Percentiles rank a stretch among this genome's conserved stretches.
phyloP scores from a whole-genome alignment of 108 stramenopile genomes.

The Cyclotella distinguenda region DNA sequence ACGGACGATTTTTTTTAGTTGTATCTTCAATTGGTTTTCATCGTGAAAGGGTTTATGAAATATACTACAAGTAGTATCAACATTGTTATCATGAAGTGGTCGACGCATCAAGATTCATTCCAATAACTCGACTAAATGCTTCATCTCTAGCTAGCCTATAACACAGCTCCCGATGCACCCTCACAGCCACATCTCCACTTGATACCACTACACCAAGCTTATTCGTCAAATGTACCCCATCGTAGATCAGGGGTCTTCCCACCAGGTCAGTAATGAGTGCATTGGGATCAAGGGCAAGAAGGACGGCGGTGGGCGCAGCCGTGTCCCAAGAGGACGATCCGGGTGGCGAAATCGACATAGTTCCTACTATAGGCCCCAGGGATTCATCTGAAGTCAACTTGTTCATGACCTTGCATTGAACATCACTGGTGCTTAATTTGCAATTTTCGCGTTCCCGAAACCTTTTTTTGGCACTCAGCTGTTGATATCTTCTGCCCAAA shows the following conservation, averaged over 20 bases:
- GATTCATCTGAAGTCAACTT: background rate
- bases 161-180: conserved; percentile 30
- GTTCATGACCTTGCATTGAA: background rate
- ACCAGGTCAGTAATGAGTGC: conserved; percentile 51
- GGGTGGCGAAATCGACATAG: conserved; percentile 41
- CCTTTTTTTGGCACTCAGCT: background rate
- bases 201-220: conserved; percentile 41
- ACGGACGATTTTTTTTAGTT: too few relatives aligned
- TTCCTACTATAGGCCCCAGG: conserved; percentile 16
- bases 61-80: too few relatives aligned
- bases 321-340: conserved; percentile 52
- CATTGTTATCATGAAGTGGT: too few relatives aligned
- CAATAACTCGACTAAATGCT: conserved; percentile 17
- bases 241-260: conserved; percentile 39
- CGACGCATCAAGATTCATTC: too few relatives aligned
- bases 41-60: too few relatives aligned
- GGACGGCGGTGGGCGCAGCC: conserved; percentile 43
- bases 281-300: conserved; percentile 48
- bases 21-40: too few relatives aligned
- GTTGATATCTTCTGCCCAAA: conserved; percentile 29
- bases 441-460: background rate
- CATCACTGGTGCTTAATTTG: background rate
- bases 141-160: conserved; percentile 22
- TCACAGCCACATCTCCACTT: conserved; percentile 25
- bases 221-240: conserved; percentile 38